Evolutionary conservation across 306 rosid genomes (phyloP), one percentile per base, ranked within the genome.

Genomic region (Castanea sativa): DNA sequence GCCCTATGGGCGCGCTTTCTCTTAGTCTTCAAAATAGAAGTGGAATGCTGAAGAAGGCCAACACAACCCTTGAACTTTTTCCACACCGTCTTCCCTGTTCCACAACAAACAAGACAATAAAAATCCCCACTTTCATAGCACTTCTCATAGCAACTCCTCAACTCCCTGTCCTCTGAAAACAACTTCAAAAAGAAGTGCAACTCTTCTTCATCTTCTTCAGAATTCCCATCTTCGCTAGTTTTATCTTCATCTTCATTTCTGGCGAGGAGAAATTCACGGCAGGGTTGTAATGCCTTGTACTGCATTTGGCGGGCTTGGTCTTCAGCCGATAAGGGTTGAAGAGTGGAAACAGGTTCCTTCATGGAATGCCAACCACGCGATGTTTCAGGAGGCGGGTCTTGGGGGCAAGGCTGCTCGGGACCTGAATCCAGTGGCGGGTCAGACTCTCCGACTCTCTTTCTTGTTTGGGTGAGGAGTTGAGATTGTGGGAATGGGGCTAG

Each of bases 51-150:
- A 81, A 83, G 79, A 69, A 93, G 87, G 20, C 82, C 89, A 72
- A 5, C 11, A 57, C 98, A 88, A 55, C 79, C 82, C 88, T 89
- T 91, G 56, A 85, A 81, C 80, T 76, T 85, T 83, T 86, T 93
- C 88, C 90, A 87, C 20, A 75, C 81, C 56, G 82, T 89, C 85
- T 86, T 88, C 81, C 88, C 79, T 20, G 83, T 80, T 55, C 88
- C 93, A 27, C 86, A 85, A 74, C 97, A 93, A 73, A 93, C 97
- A 82, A 93, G 82, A 76, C 98, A 93, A 79, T 70, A 86, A 51
- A 89, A 93, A 69, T 85, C 86, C 70, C 98, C 94, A 9, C 63
- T 49, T 71, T 71, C 85, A 55, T 33, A 61, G 77, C 86, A 85
- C 83, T 76, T 85, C 73, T 91, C 88, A 4, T 89, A 93, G 33